Evolutionary conservation across 2,329 filamentous ascomycete species (phyloP).

Genomic region (Pyrenochaeta sp.): DNA sequence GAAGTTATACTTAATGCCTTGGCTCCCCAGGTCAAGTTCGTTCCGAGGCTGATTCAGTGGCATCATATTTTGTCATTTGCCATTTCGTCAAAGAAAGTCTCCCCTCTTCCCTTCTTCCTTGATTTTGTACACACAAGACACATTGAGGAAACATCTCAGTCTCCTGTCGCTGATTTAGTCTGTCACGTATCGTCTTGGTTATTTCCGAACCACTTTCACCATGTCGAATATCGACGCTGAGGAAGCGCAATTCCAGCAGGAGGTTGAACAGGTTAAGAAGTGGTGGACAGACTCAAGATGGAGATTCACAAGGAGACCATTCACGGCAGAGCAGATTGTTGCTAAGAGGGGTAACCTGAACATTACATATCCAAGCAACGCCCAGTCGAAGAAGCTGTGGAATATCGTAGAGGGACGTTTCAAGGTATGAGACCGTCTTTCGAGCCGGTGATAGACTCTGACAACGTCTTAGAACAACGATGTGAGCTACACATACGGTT

Average conservation of each 20-base stretch:
- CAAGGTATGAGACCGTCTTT: constrained; percentile 63
- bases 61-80: constrained; percentile 31
- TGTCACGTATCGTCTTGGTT: constrained; percentile 1
- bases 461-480: constrained; percentile 71
- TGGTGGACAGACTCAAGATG: constrained; percentile 96
- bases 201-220: constrained; percentile 5
- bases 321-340: constrained; percentile 96
- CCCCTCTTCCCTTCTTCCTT: constrained; percentile 4
- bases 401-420: constrained; percentile 85
- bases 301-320: constrained; percentile 90
- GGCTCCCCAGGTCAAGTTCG: constrained; percentile 26
- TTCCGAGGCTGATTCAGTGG: constrained; percentile 34
- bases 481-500: constrained; percentile 94
- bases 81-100: constrained; percentile 6
- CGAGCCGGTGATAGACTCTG: constrained; percentile 7
- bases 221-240: constrained; percentile 65
- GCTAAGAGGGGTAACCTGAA: constrained; percentile 91
- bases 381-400: constrained; percentile 94
- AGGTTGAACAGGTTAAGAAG: constrained; percentile 86
- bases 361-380: constrained; percentile 90
- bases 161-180: neutral
- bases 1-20: constrained; percentile 41
- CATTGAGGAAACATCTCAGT: neutral
- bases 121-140: constrained; percentile 2
- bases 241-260: constrained; percentile 77